A percentile compares a stretch with the other conserved stretches of the same genome.
Conservation (phyloP, 495 filamentous ascomycete genomes). For the Xanthoparmelia taractica region DNA sequence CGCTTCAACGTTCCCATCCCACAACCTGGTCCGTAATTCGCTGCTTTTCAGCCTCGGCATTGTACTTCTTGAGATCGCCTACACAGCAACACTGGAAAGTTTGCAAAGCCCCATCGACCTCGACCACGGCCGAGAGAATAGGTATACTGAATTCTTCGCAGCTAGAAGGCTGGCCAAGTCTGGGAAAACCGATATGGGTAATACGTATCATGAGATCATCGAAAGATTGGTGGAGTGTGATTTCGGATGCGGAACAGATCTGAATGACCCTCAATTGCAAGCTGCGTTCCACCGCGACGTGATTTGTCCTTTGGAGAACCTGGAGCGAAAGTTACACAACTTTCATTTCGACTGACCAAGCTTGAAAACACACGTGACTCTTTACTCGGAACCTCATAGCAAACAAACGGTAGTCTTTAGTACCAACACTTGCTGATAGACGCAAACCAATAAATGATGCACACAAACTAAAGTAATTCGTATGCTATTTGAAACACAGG, state of each 20-base stretch:
- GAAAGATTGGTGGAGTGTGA: constrained; percentile 35
- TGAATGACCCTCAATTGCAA: constrained; percentile 29
- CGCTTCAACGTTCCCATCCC: constrained; percentile 1
- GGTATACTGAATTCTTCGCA: constrained; percentile 28
- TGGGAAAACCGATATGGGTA: constrained; percentile 36
- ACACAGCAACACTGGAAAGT: constrained; percentile 20
- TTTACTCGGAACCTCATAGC: no score
- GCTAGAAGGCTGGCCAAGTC: constrained; percentile 34
- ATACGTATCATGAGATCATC: constrained; percentile 36
- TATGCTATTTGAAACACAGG: no score
- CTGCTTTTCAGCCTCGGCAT: constrained; percentile 30
- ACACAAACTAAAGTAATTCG: no score
- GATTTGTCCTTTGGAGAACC: constrained; percentile 29
- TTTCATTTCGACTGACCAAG: constrained; percentile 8
- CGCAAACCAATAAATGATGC: no score
- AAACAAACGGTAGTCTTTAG: no score
- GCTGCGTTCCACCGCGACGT: constrained; percentile 32
- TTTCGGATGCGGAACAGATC: constrained; percentile 32
- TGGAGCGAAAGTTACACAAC: constrained; percentile 21
- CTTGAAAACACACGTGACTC: no score
- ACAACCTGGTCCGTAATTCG: constrained; percentile 20
- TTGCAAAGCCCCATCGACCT: constrained; percentile 20
- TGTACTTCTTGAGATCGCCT: constrained; percentile 30
- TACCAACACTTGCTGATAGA: no score
- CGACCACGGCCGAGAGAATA: constrained; percentile 15